Evolutionary conservation across 495 filamentous ascomycete genomes (phyloP), one percentile per base, ranked within the genome.

Genomic region (Penicillium silybi): DNA sequence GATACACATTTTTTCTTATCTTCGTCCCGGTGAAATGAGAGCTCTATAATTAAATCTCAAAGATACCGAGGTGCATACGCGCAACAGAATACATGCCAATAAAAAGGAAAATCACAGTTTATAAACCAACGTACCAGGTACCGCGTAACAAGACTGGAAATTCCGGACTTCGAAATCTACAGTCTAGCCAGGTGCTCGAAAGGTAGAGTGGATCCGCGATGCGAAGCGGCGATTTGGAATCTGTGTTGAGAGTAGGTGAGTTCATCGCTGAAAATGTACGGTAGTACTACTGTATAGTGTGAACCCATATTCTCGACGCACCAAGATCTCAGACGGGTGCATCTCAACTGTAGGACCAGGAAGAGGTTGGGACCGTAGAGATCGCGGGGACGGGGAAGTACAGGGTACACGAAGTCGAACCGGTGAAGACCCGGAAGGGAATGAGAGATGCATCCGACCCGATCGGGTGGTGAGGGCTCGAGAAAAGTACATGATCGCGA

Each of bases 11-110:
- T 29, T 29, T 29, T 29, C 26, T 9, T 29, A 9, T 29, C 26
- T 5, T 29, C 9, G 22, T 2, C 3, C 9, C 1, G 27, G 10
- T 9, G 27, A 48, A n/a, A 48, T 2, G 37, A n/a, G 7, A 44
- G 26, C 11, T n/a, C 11, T 11, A 18, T 6, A 42, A 52, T 34
- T 48, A 32, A 49, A 53, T 49, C 35, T 37, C 13, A 46, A 50
- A 35, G n/a, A 39, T 25, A 7, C 34, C 9, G 23, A 15, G n/a
- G n/a, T 27, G 22, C 39, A 42, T 19, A 34, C 43, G 43, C 6
- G 16, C 39, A 53, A 54, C 44, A 54, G 45, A 25, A 48, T 44
- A 32, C 17, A 32, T 29, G 18, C 26, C 52, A 54, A 54, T 54
- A 49, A 41, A 38, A 44, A 34, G 38, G 13, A 15, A 32, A 32